phyloP scores from a whole-genome alignment of 345 rosid genomes.

The Salix brachista region DNA sequence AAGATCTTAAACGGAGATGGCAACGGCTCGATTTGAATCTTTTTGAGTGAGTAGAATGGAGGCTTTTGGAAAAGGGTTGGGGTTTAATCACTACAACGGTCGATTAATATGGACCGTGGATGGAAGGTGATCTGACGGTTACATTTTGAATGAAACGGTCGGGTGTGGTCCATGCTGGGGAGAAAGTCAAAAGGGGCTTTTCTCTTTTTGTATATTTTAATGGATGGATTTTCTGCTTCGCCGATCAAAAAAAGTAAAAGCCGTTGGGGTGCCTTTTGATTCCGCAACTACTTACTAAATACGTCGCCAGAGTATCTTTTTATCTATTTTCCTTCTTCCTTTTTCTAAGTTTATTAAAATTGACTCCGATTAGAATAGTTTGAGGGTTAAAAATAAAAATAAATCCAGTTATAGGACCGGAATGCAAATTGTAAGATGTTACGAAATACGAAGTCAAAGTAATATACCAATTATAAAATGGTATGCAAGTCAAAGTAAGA shows the following conservation, averaged over 20 bases:
- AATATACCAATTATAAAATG: too few relatives aligned
- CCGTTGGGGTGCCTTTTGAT: neutral
- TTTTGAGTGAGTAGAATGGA: neutral
- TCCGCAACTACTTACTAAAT: too few relatives aligned
- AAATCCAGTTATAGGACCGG: too few relatives aligned
- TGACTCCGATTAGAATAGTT: too few relatives aligned
- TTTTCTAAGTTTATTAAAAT: too few relatives aligned
- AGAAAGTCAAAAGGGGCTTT: constrained; percentile 7
- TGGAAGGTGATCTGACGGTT: constrained; percentile 35
- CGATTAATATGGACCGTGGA: constrained; percentile 38
- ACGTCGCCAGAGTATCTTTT: too few relatives aligned
- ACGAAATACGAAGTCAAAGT: too few relatives aligned
- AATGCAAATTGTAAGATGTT: too few relatives aligned
- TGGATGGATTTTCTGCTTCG: neutral
- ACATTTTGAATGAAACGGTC: constrained; percentile 37
- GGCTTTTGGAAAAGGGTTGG: neutral
- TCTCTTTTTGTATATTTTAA: neutral
- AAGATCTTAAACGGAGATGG: neutral
- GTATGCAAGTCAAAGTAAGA: too few relatives aligned
- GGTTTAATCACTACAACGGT: constrained; percentile 40
- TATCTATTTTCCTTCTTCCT: too few relatives aligned
- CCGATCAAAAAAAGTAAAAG: neutral
- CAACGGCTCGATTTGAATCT: constrained; percentile 16
- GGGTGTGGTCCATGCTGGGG: constrained; percentile 5
- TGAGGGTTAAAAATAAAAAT: too few relatives aligned